A percentile compares a stretch with the other conserved stretches of the same genome.
phyloP scores from a whole-genome alignment of 305 asterid genomes.

The Fraxinus latifolia region DNA sequence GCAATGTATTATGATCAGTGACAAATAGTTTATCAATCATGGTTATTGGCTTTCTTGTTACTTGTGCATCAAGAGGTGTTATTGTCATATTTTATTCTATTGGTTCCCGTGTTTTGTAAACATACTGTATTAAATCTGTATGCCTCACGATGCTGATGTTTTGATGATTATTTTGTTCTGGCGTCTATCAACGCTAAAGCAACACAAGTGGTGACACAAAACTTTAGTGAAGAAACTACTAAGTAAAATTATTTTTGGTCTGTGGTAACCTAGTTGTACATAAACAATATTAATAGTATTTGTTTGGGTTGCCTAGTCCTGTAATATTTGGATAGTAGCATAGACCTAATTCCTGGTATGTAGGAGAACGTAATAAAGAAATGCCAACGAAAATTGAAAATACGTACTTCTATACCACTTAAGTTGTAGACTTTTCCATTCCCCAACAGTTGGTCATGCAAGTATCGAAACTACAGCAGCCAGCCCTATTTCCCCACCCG shows the following conservation, averaged over 20 bases:
- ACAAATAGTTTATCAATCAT: not conserved
- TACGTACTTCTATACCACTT: not conserved
- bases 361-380: not conserved
- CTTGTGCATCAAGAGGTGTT: not conserved
- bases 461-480: not conserved
- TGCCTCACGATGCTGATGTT: not conserved
- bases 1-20: constrained; percentile 7
- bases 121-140: not conserved
- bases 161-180: not conserved
- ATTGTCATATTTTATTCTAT: not conserved
- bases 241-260: not conserved
- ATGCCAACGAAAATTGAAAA: not conserved
- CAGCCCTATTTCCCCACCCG: not conserved
- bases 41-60: not conserved
- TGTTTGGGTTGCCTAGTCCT: not conserved
- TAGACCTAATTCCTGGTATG: not conserved
- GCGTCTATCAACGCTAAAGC: not conserved
- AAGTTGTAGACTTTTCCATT: not conserved
- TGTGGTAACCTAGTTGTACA: not conserved
- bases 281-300: not conserved
- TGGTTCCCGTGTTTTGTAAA: not conserved
- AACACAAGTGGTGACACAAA: not conserved
- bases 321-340: not conserved
- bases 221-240: not conserved
- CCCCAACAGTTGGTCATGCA: not conserved